phyloP scores from a whole-genome alignment of 2,329 filamentous ascomycete species.

The Trichoderma guizhouense region DNA sequence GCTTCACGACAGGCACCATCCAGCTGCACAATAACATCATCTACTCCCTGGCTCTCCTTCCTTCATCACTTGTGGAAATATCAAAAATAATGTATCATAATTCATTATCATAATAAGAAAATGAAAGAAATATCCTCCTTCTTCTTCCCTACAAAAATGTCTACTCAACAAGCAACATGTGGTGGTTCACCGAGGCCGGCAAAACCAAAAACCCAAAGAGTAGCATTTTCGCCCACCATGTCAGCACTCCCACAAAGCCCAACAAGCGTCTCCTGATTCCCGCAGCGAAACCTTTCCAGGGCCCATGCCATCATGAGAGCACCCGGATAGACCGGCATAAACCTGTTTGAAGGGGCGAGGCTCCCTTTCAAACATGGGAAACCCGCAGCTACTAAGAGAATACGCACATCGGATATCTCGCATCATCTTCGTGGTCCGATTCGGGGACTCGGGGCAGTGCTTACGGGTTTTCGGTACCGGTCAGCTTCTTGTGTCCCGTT shows the following conservation, averaged over 20 bases:
- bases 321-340: not conserved
- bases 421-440: not conserved
- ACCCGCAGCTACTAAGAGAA: not conserved
- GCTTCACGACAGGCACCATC: not conserved
- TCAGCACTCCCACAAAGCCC: not conserved
- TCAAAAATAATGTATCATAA: not conserved
- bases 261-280: not conserved
- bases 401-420: not conserved
- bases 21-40: not conserved
- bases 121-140: not conserved
- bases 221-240: not conserved
- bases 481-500: not conserved
- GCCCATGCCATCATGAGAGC: not conserved
- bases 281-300: not conserved
- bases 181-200: not conserved
- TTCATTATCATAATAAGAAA: not conserved
- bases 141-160: not conserved
- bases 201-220: not conserved
- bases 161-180: not conserved
- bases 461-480: not conserved
- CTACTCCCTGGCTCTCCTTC: not conserved
- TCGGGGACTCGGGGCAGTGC: not conserved
- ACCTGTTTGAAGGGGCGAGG: too few relatives aligned
- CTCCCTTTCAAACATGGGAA: not conserved
- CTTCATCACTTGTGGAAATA: not conserved